These are phyloP conservation scores for Pichia thaimueangensis DNA, from an alignment of 805 yeast species.

Conservation along the genomic window DNA sequence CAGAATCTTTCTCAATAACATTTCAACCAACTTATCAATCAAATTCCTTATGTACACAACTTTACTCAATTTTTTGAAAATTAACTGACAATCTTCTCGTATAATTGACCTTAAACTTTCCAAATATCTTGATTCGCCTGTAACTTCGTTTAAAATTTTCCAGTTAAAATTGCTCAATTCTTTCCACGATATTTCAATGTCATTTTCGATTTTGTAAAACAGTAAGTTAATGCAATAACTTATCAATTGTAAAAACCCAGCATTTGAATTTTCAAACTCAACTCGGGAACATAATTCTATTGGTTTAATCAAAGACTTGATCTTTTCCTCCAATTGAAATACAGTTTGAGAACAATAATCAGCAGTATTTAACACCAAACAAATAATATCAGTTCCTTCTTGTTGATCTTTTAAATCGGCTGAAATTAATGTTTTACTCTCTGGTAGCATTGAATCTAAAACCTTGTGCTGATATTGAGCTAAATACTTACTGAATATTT, in stretches of 20 bases:
- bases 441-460: conserved; percentile 45
- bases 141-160: conserved; percentile 56
- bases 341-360: conserved; percentile 81
- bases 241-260: conserved; percentile 50
- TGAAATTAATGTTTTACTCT: conserved; percentile 23
- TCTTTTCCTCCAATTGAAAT: conserved; percentile 65
- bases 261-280: conserved; percentile 51
- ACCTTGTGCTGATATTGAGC: conserved; percentile 49
- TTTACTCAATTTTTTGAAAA: conserved; percentile 55
- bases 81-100: conserved; percentile 38
- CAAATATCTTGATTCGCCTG: conserved; percentile 68
- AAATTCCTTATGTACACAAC: conserved; percentile 67
- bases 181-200: conserved; percentile 69
- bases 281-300: conserved; percentile 34
- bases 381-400: conserved; percentile 60
- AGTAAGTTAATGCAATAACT: conserved; percentile 51
- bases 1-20: conserved; percentile 48
- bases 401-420: conserved; percentile 34
- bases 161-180: conserved; percentile 77
- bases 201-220: conserved; percentile 51
- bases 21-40: conserved; percentile 70
- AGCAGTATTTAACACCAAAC: conserved; percentile 77
- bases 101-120: conserved; percentile 47
- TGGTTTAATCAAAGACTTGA: conserved; percentile 33
- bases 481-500: conserved; percentile 62